Evolutionary conservation across 2,329 filamentous ascomycete genomes (phyloP).

Genomic region (Neodidymelliopsis sp.): DNA sequence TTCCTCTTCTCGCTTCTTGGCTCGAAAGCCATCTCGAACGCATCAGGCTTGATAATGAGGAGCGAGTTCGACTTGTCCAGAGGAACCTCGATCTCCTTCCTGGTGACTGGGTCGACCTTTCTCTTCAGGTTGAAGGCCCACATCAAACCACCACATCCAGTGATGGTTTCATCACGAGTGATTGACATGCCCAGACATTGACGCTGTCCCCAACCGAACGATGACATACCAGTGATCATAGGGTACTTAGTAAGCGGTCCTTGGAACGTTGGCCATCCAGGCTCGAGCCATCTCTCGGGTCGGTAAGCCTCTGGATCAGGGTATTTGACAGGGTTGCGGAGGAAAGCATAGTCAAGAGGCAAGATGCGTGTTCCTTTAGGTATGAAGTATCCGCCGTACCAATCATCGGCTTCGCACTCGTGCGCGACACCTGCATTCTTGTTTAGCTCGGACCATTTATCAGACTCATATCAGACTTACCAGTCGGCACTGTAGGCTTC

Average conservation of each 20-base stretch:
- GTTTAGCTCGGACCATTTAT: neutral
- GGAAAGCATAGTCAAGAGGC: constrained; percentile 47
- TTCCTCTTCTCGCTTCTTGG: constrained; percentile 55
- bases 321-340: constrained; percentile 63
- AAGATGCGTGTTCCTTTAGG: constrained; percentile 55
- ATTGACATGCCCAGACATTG: constrained; percentile 69
- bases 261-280: constrained; percentile 70
- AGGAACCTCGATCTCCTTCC: constrained; percentile 53
- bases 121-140: constrained; percentile 58
- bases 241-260: constrained; percentile 70
- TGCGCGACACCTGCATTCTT: constrained; percentile 55
- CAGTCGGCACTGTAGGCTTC: constrained; percentile 57
- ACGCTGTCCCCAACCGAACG: constrained; percentile 70
- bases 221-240: constrained; percentile 69
- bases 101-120: constrained; percentile 56
- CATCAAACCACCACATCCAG: constrained; percentile 60
- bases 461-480: constrained; percentile 26
- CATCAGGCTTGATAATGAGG: constrained; percentile 65
- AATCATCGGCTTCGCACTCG: constrained; percentile 60
- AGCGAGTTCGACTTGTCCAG: constrained; percentile 62
- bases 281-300: constrained; percentile 69
- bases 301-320: constrained; percentile 69
- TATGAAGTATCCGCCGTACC: constrained; percentile 59
- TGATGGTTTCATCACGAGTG: constrained; percentile 63
- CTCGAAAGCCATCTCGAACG: constrained; percentile 63